A percentile compares a stretch with the other conserved stretches of the same genome.
These are phyloP conservation scores for Chytridium lagenaria DNA, from an alignment of 371 early-diverging fungal genomes.

Conservation along the genomic window DNA sequence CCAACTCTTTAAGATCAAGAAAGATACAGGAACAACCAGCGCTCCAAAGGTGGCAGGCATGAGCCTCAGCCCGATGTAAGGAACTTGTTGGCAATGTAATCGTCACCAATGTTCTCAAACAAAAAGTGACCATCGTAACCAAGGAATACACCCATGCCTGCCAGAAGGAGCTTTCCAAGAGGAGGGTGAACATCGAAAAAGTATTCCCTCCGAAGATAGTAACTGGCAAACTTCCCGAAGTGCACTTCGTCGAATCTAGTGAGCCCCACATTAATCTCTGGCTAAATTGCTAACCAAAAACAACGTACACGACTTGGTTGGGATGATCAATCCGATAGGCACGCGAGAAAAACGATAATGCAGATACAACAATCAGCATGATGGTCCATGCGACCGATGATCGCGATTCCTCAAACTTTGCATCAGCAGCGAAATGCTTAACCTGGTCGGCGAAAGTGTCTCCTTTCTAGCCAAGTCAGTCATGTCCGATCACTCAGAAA, in stretches of 20 bases:
- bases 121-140: slow-evolving; percentile 95
- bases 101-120: slow-evolving; percentile 93
- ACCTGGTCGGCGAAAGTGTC: neutral
- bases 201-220: slow-evolving; percentile 89
- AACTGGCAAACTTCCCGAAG: slow-evolving; percentile 98
- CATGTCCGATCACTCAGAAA: too few species aligned
- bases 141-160: slow-evolving; percentile 78
- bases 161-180: slow-evolving; percentile 96
- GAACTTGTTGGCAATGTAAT: slow-evolving; percentile 88
- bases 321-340: slow-evolving; percentile 50
- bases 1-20: slow-evolving; percentile 86
- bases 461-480: slow-evolving; percentile 1
- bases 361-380: slow-evolving; percentile 40
- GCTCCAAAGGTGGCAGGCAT: slow-evolving; percentile 85
- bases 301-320: slow-evolving; percentile 54
- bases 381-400: slow-evolving; percentile 17
- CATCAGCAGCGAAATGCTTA: neutral
- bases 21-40: slow-evolving; percentile 76
- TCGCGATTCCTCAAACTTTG: neutral
- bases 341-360: slow-evolving; percentile 49
- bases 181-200: slow-evolving; percentile 99
- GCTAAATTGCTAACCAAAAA: too few species aligned
- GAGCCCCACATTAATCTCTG: too few species aligned
- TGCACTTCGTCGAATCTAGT: slow-evolving; percentile 95
- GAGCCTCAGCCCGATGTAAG: slow-evolving; percentile 83